Evolutionary conservation across 148 eudicot genomes (phyloP), one percentile per base, ranked within the genome.

Genomic region (Vaccinium corymbosum): DNA sequence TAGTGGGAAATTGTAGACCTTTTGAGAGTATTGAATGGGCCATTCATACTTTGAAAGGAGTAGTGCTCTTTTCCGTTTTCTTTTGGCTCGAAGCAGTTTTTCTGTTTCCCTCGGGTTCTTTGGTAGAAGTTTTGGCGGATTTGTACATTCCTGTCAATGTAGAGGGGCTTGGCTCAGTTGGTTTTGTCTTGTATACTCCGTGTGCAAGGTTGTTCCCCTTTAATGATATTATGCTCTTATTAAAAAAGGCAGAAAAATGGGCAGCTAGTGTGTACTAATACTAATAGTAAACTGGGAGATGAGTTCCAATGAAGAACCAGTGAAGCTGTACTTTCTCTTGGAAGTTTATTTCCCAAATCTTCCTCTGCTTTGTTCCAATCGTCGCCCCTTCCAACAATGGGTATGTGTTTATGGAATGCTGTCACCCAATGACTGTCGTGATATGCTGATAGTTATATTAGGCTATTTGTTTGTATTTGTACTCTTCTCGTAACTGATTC

Each of bases 361-460:
- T 27, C 38, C 35, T 68, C 6, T 68, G 16, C 38, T 27, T 68
- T 27, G 38, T 68, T 25, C 38, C 73, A 4, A 22, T n/a, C 1
- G 5, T 64, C 10, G 71, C 71, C 71, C 71, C 71, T 64, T 64
- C 14, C 71, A 64, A 11, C 16, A 3, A 38, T 38, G 42, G 42
- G 42, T 38, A 38, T 38, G 42, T 38, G 42, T 38, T 85, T 53
- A 53, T 53, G 57, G 57, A 15, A 53, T 12, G 57, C 57, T 53
- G 57, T 15, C 57, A 53, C 57, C 57, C 29, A n/a, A n/a, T n/a
- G 90, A 94, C 97, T 11, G 92, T 94, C 13, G 94, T 89, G n/a
- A 92, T 95, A 12, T 57, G n/a, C 48, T 11, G 17, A 38, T 38
- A 38, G 42, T 38, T 38, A 38, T 38, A 38, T 2, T 38, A 38